A percentile compares a stretch with the other conserved stretches of the same genome.
phyloP scores from a whole-genome alignment of 352 stramenopile species.

The Pythium insidiosum region DNA sequence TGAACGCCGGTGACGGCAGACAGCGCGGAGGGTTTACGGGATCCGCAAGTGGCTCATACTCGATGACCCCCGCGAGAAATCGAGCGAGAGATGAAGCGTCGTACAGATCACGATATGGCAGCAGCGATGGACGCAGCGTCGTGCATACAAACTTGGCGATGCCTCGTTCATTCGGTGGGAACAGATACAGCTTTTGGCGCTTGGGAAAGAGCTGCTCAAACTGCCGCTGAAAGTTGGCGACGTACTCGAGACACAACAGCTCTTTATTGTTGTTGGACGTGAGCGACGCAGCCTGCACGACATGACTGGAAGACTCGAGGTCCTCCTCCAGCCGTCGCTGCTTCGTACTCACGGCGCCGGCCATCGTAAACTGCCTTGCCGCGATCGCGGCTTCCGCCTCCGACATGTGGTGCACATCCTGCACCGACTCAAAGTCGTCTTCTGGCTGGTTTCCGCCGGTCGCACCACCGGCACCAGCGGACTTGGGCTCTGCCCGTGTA shows the following conservation, averaged over 20 bases:
- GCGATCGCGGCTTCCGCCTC: conserved; percentile 52
- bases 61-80: conserved; percentile 88
- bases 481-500: conserved; percentile 47
- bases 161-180: conserved; percentile 88
- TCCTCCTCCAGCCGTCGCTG: conserved; percentile 68
- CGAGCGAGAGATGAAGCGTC: conserved; percentile 74
- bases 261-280: conserved; percentile 82
- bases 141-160: conserved; percentile 94
- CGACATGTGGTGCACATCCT: conserved; percentile 41
- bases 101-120: conserved; percentile 91
- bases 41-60: conserved; percentile 92
- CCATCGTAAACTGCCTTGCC: conserved; percentile 62
- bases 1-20: conserved; percentile 81
- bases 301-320: conserved; percentile 14
- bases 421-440: conserved; percentile 30
- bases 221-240: conserved; percentile 85
- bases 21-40: conserved; percentile 59
- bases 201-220: conserved; percentile 86
- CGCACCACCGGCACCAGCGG: conserved; percentile 2
- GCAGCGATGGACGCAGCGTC: conserved; percentile 87
- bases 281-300: conserved; percentile 21
- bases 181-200: conserved; percentile 77
- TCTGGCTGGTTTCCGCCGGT: conserved; percentile 9
- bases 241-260: conserved; percentile 91
- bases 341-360: conserved; percentile 74